Percentiles rank a stretch among this genome's conserved stretches.
Conservation (phyloP, 2,329 filamentous ascomycete genomes). For the Penicillium aurantiogriseum region DNA sequence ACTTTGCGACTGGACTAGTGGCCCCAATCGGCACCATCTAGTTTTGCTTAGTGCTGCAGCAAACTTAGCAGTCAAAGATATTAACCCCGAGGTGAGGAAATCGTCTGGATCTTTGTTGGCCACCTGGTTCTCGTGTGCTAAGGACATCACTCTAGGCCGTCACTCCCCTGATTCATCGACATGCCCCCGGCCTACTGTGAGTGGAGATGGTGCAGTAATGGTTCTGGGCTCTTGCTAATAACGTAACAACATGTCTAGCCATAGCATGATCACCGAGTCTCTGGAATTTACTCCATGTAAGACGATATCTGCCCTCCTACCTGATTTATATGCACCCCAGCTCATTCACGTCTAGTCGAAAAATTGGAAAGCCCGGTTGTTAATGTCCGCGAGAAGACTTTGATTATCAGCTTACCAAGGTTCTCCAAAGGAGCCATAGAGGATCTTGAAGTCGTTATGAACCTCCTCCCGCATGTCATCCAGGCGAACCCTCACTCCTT, state of each 20-base stretch:
- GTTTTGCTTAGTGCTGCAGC: background rate
- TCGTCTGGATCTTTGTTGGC: background rate
- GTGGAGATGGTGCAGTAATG: background rate
- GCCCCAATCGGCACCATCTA: background rate
- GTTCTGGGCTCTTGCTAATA: rapidly evolving
- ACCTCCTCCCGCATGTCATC: background rate
- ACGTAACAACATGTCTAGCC: background rate
- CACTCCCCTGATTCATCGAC: background rate
- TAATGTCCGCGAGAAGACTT: background rate
- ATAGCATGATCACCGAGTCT: background rate
- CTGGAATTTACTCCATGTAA: background rate
- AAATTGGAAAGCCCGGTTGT: background rate
- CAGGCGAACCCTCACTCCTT: background rate
- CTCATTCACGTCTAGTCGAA: background rate
- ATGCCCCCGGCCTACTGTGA: background rate
- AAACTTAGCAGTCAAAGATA: background rate
- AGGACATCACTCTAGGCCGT: background rate
- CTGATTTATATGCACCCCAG: background rate
- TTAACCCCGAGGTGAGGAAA: background rate
- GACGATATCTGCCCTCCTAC: background rate
- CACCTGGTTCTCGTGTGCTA: background rate
- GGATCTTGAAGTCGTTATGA: background rate
- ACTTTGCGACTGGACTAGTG: background rate
- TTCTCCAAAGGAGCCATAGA: background rate
- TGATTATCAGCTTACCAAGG: background rate